Evolutionary conservation across 805 yeast genomes (phyloP), one percentile per base, ranked within the genome.

Genomic region (Saturnispora diversa): DNA sequence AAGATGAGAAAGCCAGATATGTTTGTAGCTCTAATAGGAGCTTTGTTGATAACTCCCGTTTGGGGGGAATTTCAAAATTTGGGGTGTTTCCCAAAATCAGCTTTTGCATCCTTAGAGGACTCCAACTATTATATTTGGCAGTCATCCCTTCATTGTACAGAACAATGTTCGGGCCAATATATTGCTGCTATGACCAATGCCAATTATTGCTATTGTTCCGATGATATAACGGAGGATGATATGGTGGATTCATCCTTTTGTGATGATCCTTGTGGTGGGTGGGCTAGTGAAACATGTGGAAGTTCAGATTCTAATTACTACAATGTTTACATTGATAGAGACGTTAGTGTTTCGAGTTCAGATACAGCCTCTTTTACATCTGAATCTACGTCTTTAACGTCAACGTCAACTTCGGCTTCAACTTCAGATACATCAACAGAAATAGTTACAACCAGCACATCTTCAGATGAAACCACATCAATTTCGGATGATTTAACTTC

Each of bases 181-280:
- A 74, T 72, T 4, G 62, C 62, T 47, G 75, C 74, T 15, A 51
- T 74, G 26, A 53, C 68, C 4, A 57, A 67, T 42, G 84, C 85
- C 5, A 50, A 64, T 19, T 53, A 61, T 16, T 84, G 94, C 57
- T 82, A 69, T 54, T 84, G 94, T 57, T 88, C 87, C 19, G 61
- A 69, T 52, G 47, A 61, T 1, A 42, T 62, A 11, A 67, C 75
- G 5, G 40, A 58, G 6, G 50, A 49, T 5, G 47, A 45, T 17
- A 25, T 41, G 6, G 56, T 54, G 17, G 48, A 51, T 20, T 35
- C 61, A n/a, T 50, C 58, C 31, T 45, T 58, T 13, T 81, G 88
- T 60, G 47, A 54, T 34, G 44, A 49, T 1, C 37, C 55, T 5
- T 85, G 95, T 58, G 51, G 58, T 13, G 94, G 87, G 6, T 85